phyloP scores from a whole-genome alignment of 1,284 basidiomycete species.

The Inonotus hispidus region DNA sequence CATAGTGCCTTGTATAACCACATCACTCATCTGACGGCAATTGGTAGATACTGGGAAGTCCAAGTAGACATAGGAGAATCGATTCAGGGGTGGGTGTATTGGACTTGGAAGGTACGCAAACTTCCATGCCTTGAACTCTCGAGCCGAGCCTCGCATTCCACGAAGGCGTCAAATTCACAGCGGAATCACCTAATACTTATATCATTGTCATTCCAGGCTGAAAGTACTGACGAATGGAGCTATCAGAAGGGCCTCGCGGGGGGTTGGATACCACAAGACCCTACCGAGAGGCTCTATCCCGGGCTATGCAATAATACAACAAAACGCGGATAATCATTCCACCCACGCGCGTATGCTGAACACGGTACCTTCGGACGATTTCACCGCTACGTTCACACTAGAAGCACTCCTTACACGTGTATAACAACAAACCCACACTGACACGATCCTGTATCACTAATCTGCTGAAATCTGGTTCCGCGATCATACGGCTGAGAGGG shows the following conservation, averaged over 20 bases:
- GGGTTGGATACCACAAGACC: slow-evolving; percentile 68
- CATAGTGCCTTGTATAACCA: not conserved
- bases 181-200: not conserved
- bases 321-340: not conserved
- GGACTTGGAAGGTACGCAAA: slow-evolving; percentile 70
- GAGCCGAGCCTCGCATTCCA: not conserved
- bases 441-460: not conserved
- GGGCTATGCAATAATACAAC: slow-evolving; percentile 40
- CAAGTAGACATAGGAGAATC: slow-evolving; percentile 64
- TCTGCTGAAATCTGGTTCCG: not conserved
- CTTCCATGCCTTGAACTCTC: not conserved
- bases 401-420: not conserved
- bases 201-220: slow-evolving; percentile 35
- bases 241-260: slow-evolving; percentile 64
- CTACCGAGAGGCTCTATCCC: slow-evolving; percentile 55
- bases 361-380: not conserved
- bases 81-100: slow-evolving; percentile 76
- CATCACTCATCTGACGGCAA: not conserved
- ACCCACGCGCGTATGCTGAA: not conserved
- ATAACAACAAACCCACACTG: not conserved
- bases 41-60: slow-evolving; percentile 67
- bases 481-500: not conserved
- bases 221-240: slow-evolving; percentile 72
- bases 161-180: no score
- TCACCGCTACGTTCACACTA: not conserved